Evolutionary conservation across 192 early-diverging fungal species (phyloP).

Genomic region (Umbelopsis ramanniana): DNA sequence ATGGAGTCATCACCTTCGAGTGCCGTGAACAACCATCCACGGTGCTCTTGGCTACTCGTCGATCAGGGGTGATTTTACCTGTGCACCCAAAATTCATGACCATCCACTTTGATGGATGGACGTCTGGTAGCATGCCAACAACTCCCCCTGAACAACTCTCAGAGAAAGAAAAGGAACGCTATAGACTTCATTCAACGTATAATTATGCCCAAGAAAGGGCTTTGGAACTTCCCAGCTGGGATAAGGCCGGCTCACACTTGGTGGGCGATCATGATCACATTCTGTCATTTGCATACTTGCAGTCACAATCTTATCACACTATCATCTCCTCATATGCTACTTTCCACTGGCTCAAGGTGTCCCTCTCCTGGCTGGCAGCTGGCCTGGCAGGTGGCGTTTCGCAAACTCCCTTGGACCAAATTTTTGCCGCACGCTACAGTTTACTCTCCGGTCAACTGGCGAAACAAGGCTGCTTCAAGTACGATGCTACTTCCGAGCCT

Average conservation of each 20-base stretch:
- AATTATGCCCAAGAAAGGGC: constrained; percentile 11
- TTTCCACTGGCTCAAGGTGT: constrained; percentile 34
- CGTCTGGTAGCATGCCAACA: not conserved
- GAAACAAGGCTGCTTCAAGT: constrained; percentile 34
- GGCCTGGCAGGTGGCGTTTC: constrained; percentile 12
- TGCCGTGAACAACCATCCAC: not conserved
- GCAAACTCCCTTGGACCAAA: constrained; percentile 23
- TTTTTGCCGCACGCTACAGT: constrained; percentile 23
- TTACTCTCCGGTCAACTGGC: constrained; percentile 19
- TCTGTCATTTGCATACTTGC: constrained; percentile 1
- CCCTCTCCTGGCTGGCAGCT: constrained; percentile 30
- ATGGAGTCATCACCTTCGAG: constrained; percentile 4
- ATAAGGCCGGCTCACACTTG: constrained; percentile 3
- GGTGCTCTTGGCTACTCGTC: not conserved
- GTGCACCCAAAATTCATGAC: constrained; percentile 15
- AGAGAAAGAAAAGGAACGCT: constrained; percentile 3
- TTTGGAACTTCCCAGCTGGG: constrained; percentile 7
- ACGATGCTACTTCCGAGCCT: constrained; percentile 34
- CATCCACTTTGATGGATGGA: not conserved
- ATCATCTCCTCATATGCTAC: not conserved
- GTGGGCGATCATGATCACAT: constrained; percentile 18
- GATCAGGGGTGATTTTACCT: not conserved
- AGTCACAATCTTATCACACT: not conserved
- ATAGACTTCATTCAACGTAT: constrained; percentile 1
- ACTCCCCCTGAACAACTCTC: not conserved